Conservation (phyloP, 73 alveolate genomes). For the Paramecium bursaria region DNA sequence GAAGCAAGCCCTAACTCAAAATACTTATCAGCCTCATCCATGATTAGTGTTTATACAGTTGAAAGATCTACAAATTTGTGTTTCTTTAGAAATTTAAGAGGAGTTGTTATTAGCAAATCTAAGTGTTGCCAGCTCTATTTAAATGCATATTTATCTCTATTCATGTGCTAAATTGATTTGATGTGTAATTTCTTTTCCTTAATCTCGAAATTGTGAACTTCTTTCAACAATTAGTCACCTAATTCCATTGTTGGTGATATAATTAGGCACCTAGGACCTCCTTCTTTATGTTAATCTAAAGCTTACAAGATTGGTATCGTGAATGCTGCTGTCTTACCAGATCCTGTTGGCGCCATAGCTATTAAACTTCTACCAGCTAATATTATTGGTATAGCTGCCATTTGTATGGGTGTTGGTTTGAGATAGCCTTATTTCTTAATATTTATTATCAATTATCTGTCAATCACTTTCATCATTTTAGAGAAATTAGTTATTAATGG, state of each 20-base stretch:
- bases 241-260: conserved; percentile 84
- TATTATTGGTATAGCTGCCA: conserved; percentile 57
- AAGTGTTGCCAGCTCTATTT: conserved; percentile 49
- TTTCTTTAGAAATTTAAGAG: conserved; percentile 65
- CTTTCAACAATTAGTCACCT: conserved; percentile 77
- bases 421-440: conserved; percentile 38
- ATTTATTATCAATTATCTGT: conserved; percentile 17
- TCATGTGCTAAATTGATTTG: conserved; percentile 59
- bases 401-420: conserved; percentile 67
- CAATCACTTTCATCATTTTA: conserved; percentile 51
- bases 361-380: conserved; percentile 64
- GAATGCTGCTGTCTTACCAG: conserved; percentile 75
- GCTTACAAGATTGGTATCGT: conserved; percentile 59
- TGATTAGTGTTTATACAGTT: conserved; percentile 62
- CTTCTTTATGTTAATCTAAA: conserved; percentile 59
- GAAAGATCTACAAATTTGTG: conserved; percentile 44
- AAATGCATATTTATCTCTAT: conserved; percentile 57
- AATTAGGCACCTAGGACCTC: conserved; percentile 76
- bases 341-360: conserved; percentile 79
- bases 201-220: conserved; percentile 59
- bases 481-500: conserved; percentile 48
- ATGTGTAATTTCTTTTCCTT: conserved; percentile 52
- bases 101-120: conserved; percentile 73
- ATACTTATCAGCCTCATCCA: conserved; percentile 91
- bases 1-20: conserved; percentile 79